A percentile compares a stretch with the other conserved stretches of the same genome.
Evolutionary conservation across 768 basidiomycete genomes (phyloP).

Genomic region (Hydnum rufescens): DNA sequence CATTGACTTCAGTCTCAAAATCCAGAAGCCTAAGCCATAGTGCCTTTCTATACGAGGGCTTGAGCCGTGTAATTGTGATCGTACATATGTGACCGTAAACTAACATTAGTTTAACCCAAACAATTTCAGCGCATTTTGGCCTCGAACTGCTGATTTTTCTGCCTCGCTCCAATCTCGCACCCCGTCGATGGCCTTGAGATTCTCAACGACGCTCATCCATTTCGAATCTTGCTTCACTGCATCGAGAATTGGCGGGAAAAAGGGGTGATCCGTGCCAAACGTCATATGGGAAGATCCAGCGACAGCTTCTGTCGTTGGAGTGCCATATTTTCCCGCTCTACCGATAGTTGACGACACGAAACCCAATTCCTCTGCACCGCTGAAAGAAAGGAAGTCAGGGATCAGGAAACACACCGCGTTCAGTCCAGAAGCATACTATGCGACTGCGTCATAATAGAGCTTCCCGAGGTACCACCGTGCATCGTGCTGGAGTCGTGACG

Average conservation of each 20-base stretch:
- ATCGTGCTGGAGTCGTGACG: slow-evolving; percentile 55
- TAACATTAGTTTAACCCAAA: slow-evolving; percentile 28
- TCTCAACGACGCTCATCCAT: slow-evolving; percentile 76
- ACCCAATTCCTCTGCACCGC: slow-evolving; percentile 59
- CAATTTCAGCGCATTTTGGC: slow-evolving; percentile 50
- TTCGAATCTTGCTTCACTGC: slow-evolving; percentile 29
- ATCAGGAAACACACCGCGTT: not conserved
- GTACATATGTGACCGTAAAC: not conserved
- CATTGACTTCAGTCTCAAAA: slow-evolving; percentile 93
- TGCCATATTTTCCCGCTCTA: slow-evolving; percentile 31
- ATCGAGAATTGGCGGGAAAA: slow-evolving; percentile 55
- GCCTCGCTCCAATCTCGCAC: slow-evolving; percentile 39
- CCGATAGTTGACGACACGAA: slow-evolving; percentile 55
- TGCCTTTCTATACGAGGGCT: not conserved
- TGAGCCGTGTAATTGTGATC: no score
- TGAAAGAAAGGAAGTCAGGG: not conserved
- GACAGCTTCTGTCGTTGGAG: slow-evolving; percentile 5
- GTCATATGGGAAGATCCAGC: slow-evolving; percentile 17
- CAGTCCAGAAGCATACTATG: slow-evolving; percentile 24
- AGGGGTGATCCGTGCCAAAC: slow-evolving; percentile 80
- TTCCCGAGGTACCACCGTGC: slow-evolving; percentile 64
- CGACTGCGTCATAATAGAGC: slow-evolving; percentile 72
- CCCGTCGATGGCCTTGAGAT: slow-evolving; percentile 54
- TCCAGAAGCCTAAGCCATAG: slow-evolving; percentile 30
- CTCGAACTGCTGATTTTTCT: slow-evolving; percentile 46